Conservation (phyloP, 1,284 basidiomycete genomes). For the Austroboletus novae-zelandiae region DNA sequence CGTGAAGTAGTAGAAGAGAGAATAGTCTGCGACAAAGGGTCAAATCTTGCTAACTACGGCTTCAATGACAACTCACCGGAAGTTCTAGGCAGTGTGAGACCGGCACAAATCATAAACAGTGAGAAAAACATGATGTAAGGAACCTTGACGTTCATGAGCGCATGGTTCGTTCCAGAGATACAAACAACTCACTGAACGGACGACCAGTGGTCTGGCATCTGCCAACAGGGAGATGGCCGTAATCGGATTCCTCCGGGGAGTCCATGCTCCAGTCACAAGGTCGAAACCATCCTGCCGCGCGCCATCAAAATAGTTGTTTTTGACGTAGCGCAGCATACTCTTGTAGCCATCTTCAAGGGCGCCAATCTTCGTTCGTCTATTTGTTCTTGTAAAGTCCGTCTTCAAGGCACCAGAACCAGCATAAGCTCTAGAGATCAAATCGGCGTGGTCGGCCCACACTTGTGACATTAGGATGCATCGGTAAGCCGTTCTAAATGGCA, state of each 20-base stretch:
- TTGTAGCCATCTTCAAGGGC: slow-evolving; percentile 87
- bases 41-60: slow-evolving; percentile 6
- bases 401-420: slow-evolving; percentile 96
- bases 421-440: slow-evolving; percentile 89
- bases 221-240: slow-evolving; percentile 65
- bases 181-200: slow-evolving; percentile 67
- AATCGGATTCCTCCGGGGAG: slow-evolving; percentile 70
- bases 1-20: slow-evolving; percentile 77
- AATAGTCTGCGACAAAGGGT: slow-evolving; percentile 54
- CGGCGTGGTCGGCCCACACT: slow-evolving; percentile 99
- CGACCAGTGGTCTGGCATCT: slow-evolving; percentile 77
- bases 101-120: slow-evolving; percentile 83
- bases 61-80: slow-evolving; percentile 58
- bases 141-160: slow-evolving; percentile 50
- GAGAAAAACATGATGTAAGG: slow-evolving; percentile 84
- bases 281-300: slow-evolving; percentile 92
- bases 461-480: slow-evolving; percentile 1
- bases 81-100: slow-evolving; percentile 78
- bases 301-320: slow-evolving; percentile 98
- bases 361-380: slow-evolving; percentile 82
- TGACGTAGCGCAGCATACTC: slow-evolving; percentile 84
- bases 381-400: slow-evolving; percentile 95
- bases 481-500: neutral
- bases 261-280: slow-evolving; percentile 90
- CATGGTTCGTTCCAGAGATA: neutral